Base-by-base conservation (phyloP, 2,329 filamentous ascomycete genomes). In the Diaporthe citri region DNA sequence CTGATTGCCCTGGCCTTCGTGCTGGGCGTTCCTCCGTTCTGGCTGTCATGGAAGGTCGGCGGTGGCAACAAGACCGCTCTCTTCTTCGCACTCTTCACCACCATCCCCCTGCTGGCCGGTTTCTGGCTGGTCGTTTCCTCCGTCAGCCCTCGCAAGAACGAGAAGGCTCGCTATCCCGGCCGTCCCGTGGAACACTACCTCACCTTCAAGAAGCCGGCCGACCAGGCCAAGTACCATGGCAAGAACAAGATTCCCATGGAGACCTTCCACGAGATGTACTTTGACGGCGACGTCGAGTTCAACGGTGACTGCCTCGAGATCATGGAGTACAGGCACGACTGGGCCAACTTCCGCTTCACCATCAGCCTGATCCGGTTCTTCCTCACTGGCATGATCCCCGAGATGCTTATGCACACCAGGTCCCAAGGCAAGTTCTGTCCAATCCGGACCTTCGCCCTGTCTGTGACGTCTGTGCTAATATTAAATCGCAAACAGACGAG, bases 201-300 rank as follows among this genome's bases (percentile, higher is more conserved):
- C 79, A 93, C 90, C 76, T 97, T 97, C 89, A 94, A 95, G 86
- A 90, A 90, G 79, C 85, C 86, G n/a, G 84, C 84, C 73, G 89
- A 91, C 81, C 83, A 88, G 81, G 82, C 84, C 80, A 95, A 92
- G 86, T 97, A 95, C 87, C 89, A 90, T 79, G 94, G 94, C 84
- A 90, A 89, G 84, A 94, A 90, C 86, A 96, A 94, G 87, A 95
- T 97, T 76, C 93, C 95, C 72, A 93, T 97, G 88, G 93, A 97
- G 88, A 97, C 95, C 34, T 98, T 98, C 89, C 93, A 97, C 83
- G 96, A 98, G 86, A 97, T 96, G 93, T 98, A 98, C 89, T 97
- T 98, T 85, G 93, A 97, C 82, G 95, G 95, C 75, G 92, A 97
- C 75, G 95, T 98, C 77, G 95, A 98, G 80, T 96, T 98, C 90